These are phyloP conservation scores for Tephrocybe sp. DNA, from an alignment of 768 basidiomycete genomes.

Conservation along the genomic window DNA sequence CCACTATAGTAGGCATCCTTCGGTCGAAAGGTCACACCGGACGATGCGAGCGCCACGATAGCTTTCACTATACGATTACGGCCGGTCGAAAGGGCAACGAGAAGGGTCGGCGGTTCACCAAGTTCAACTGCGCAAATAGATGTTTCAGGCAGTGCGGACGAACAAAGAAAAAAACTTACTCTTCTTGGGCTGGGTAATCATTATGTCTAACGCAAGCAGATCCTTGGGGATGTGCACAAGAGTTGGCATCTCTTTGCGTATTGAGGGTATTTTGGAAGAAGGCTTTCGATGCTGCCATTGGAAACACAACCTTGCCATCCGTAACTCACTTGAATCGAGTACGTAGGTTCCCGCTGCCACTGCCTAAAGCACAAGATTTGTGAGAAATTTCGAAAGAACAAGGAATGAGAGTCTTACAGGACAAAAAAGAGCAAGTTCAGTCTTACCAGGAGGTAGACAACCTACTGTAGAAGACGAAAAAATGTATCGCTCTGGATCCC, in stretches of 20 bases:
- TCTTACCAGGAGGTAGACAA: constrained; percentile 58
- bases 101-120: constrained; percentile 53
- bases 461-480: constrained; percentile 47
- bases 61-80: constrained; percentile 63
- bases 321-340: constrained; percentile 68
- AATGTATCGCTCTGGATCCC: constrained; percentile 60
- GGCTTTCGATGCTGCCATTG: constrained; percentile 58
- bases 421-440: constrained; percentile 60
- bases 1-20: constrained; percentile 40
- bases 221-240: constrained; percentile 68
- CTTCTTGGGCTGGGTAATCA: constrained; percentile 56
- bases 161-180: constrained; percentile 29
- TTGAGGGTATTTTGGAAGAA: constrained; percentile 24
- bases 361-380: constrained; percentile 43
- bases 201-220: constrained; percentile 59
- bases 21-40: constrained; percentile 53
- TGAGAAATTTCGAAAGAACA: background rate
- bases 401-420: constrained; percentile 51
- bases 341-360: constrained; percentile 68
- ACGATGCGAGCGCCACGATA: constrained; percentile 52
- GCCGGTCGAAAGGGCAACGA: constrained; percentile 62
- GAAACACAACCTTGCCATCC: constrained; percentile 61
- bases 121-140: constrained; percentile 54
- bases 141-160: background rate
- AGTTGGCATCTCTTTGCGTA: constrained; percentile 30